Percentiles rank a stretch among this genome's conserved stretches.
These are phyloP conservation scores for Platanus orientalis DNA, from an alignment of 164 flowering plant species.

Conservation along the genomic window DNA sequence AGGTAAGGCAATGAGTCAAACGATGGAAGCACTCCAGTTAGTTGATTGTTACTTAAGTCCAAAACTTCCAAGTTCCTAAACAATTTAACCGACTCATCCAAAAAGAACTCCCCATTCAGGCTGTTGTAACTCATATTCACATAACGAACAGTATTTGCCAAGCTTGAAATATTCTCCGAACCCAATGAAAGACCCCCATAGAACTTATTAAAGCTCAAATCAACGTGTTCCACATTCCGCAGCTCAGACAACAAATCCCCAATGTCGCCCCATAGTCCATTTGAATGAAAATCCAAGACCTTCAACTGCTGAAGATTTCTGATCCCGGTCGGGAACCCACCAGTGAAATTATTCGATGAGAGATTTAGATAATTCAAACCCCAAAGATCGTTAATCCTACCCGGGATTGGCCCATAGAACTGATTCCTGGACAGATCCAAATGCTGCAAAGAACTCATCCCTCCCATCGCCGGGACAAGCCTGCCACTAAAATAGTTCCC, in stretches of 20 bases:
- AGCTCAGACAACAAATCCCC: conserved; percentile 45
- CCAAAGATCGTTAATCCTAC: conserved; percentile 58
- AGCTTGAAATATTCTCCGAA: conserved; percentile 43
- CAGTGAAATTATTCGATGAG: conserved; percentile 58
- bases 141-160: conserved; percentile 51
- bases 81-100: conserved; percentile 35
- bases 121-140: conserved; percentile 64
- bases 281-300: conserved; percentile 65
- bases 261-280: conserved; percentile 55
- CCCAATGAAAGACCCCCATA: conserved; percentile 45
- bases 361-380: conserved; percentile 59
- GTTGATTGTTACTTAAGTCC: conserved; percentile 62
- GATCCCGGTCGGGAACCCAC: conserved; percentile 56
- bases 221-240: conserved; percentile 63
- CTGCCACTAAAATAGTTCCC: conserved; percentile 75
- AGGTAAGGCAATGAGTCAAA: conserved; percentile 50
- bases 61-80: conserved; percentile 66
- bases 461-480: conserved; percentile 63
- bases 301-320: conserved; percentile 68
- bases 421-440: conserved; percentile 73
- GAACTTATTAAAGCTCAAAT: conserved; percentile 67
- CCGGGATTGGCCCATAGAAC: conserved; percentile 84
- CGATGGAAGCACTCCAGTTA: conserved; percentile 63
- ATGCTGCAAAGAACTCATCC: conserved; percentile 45
- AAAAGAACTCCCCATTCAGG: conserved; percentile 59